Conservation (phyloP, 164 flowering plant species). For the Sedum album region DNA sequence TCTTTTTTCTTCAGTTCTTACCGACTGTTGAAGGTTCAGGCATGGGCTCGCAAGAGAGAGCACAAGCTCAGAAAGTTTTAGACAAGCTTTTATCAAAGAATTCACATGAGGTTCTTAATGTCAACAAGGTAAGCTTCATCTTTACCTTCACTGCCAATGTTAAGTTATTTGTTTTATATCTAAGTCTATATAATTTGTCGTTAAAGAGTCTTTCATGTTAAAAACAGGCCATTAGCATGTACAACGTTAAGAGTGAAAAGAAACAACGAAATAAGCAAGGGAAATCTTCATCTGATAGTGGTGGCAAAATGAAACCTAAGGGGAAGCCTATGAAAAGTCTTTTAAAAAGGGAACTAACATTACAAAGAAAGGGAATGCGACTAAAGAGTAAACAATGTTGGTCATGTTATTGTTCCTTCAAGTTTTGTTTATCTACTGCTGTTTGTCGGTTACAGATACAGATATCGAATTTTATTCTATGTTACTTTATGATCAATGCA, state of each 20-base stretch:
- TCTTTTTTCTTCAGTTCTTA: slow-evolving; percentile 34
- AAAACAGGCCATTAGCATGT: slow-evolving; percentile 59
- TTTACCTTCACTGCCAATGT: neutral
- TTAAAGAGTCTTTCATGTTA: neutral
- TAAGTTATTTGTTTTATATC: neutral
- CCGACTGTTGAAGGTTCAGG: slow-evolving; percentile 79
- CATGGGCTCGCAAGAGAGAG: slow-evolving; percentile 58
- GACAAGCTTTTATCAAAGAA: slow-evolving; percentile 67
- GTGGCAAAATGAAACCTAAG: slow-evolving; percentile 52
- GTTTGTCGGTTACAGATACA: too few species aligned
- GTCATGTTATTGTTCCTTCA: neutral
- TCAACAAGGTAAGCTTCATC: slow-evolving; percentile 49
- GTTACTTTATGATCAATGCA: neutral
- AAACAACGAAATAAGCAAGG: slow-evolving; percentile 27
- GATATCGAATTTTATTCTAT: too few species aligned
- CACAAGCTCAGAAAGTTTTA: slow-evolving; percentile 77
- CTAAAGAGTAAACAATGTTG: neutral
- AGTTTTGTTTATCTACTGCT: neutral
- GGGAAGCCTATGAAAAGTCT: slow-evolving; percentile 34
- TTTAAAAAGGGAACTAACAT: slow-evolving; percentile 10
- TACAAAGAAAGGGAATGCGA: slow-evolving; percentile 21
- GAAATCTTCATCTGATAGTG: slow-evolving; percentile 26
- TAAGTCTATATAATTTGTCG: neutral
- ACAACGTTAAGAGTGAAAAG: slow-evolving; percentile 51
- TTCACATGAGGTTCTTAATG: slow-evolving; percentile 75